phyloP scores from a whole-genome alignment of 495 filamentous ascomycete genomes.

The Penicillium robsamsonii region DNA sequence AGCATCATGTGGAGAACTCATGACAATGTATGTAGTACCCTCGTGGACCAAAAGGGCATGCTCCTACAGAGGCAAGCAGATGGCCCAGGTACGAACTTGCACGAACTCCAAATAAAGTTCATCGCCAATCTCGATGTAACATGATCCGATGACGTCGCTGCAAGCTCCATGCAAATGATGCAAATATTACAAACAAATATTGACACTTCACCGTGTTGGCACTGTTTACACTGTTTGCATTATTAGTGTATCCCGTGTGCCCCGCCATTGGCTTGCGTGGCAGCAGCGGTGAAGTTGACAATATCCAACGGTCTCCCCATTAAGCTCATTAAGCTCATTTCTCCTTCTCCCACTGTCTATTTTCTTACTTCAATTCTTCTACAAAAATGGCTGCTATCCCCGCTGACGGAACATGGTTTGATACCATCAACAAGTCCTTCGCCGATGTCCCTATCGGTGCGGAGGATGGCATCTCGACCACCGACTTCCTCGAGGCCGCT shows the following conservation, averaged over 20 bases:
- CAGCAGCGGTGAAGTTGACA: slow-evolving; percentile 25
- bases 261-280: slow-evolving; percentile 23
- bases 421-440: slow-evolving; percentile 80
- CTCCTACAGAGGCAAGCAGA: slow-evolving; percentile 1
- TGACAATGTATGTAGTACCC: slow-evolving; percentile 23
- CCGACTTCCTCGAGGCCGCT: slow-evolving; percentile 87
- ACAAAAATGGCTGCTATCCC: slow-evolving; percentile 44
- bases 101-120: not conserved
- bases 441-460: slow-evolving; percentile 72
- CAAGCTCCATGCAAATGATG: not conserved
- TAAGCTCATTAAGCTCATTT: slow-evolving; percentile 6
- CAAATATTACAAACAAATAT: slow-evolving; percentile 1
- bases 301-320: slow-evolving; percentile 9
- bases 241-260: not conserved
- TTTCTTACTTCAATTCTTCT: slow-evolving; percentile 5
- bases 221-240: slow-evolving; percentile 25
- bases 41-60: not conserved
- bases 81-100: slow-evolving; percentile 13
- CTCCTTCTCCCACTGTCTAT: slow-evolving; percentile 13
- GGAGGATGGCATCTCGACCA: slow-evolving; percentile 71
- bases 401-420: slow-evolving; percentile 74
- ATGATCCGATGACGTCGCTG: slow-evolving; percentile 34
- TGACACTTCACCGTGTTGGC: slow-evolving; percentile 1
- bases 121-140: slow-evolving; percentile 22
- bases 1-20: slow-evolving; percentile 27